Percentiles rank a stretch among this genome's conserved stretches.
These are phyloP conservation scores for Marsdenia floribunda DNA, from an alignment of 257 asterid species.

Conservation along the genomic window DNA sequence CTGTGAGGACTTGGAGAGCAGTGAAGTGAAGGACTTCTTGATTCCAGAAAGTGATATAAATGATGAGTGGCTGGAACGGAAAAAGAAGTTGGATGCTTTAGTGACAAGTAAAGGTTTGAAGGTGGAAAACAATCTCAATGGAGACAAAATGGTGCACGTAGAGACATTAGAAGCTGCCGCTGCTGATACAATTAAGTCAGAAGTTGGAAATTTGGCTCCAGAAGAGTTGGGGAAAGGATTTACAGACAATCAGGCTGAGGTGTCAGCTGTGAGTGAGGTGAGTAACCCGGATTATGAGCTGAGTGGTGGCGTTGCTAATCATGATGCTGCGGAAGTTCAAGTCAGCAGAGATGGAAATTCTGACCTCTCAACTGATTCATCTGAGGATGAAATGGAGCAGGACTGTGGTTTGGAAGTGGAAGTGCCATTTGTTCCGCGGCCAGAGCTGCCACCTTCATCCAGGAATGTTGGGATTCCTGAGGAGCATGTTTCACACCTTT, in stretches of 20 bases:
- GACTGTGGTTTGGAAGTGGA: conserved; percentile 33
- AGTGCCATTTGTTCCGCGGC: conserved; percentile 51
- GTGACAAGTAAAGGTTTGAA: conserved; percentile 29
- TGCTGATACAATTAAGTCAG: conserved; percentile 5
- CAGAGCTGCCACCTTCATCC: conserved; percentile 78
- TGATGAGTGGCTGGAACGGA: conserved; percentile 57
- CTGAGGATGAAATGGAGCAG: conserved; percentile 38
- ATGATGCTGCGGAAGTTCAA: conserved; percentile 14
- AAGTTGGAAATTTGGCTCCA: conserved; percentile 13
- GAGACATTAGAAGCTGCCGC: conserved; percentile 6
- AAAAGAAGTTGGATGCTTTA: conserved; percentile 39
- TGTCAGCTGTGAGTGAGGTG: conserved; percentile 7
- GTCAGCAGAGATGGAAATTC: conserved; percentile 22
- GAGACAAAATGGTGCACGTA: conserved; percentile 4
- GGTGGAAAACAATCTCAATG: conserved; percentile 15
- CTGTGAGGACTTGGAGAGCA: conserved; percentile 60
- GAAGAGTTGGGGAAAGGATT: background rate
- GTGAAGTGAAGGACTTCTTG: conserved; percentile 43
- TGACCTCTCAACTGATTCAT: conserved; percentile 45
- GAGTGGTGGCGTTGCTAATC: conserved; percentile 21
- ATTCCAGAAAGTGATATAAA: conserved; percentile 46
- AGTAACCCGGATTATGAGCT: conserved; percentile 6
- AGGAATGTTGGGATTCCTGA: conserved; percentile 68
- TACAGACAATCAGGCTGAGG: conserved; percentile 1
- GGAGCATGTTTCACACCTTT: conserved; percentile 58